Conservation (phyloP, 441 rosid genomes). For the Erodium chrysanthum region DNA sequence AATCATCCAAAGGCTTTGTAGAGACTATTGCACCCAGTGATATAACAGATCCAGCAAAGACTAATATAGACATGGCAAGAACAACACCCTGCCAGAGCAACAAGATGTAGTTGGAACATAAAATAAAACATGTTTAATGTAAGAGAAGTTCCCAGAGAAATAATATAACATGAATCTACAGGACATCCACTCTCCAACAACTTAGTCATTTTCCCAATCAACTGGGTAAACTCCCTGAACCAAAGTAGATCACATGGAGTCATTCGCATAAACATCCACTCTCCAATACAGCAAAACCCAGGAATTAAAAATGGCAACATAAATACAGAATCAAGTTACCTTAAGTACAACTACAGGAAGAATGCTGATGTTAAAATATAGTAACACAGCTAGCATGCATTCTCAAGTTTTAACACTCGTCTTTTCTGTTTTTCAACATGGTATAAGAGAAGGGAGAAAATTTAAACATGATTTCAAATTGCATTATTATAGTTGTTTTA, state of each 20-base stretch:
- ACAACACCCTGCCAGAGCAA: slow-evolving; percentile 55
- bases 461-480: background rate
- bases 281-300: background rate
- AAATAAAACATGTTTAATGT: slow-evolving; percentile 10
- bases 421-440: background rate
- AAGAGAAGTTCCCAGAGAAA: slow-evolving; percentile 6
- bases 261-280: too few relatives aligned
- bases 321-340: background rate
- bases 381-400: background rate
- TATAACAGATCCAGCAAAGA: slow-evolving; percentile 69
- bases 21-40: slow-evolving; percentile 90
- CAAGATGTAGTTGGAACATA: slow-evolving; percentile 16
- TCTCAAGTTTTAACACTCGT: background rate
- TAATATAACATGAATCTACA: background rate
- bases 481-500: background rate
- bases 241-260: too few relatives aligned
- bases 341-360: background rate
- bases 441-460: background rate
- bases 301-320: background rate
- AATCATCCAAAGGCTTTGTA: slow-evolving; percentile 74
- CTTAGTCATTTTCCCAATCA: too few relatives aligned
- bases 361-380: background rate
- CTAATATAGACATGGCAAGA: slow-evolving; percentile 52
- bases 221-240: too few relatives aligned
- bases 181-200: background rate